Conservation (phyloP, 495 filamentous ascomycete genomes). For the Rhypophila decipiens region DNA sequence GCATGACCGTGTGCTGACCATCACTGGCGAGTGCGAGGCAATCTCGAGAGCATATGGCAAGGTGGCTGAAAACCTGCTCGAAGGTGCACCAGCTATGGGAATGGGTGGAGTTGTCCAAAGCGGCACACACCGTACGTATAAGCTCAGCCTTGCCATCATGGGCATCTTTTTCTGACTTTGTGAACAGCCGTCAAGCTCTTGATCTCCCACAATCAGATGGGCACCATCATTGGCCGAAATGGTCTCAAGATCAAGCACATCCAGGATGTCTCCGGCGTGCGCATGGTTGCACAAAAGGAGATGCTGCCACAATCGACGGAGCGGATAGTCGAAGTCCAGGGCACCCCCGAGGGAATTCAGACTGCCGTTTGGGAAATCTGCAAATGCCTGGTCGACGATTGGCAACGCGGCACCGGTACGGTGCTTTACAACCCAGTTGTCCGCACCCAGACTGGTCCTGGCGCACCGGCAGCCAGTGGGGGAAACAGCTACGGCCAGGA, state of each 20-base stretch:
- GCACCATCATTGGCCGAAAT: slow-evolving; percentile 94
- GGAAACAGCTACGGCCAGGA: slow-evolving; percentile 24
- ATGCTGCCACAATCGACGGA: slow-evolving; percentile 99
- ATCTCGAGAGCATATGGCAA: slow-evolving; percentile 88
- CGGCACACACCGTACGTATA: slow-evolving; percentile 82
- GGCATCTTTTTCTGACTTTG: slow-evolving; percentile 14
- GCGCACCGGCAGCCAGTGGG: slow-evolving; percentile 37
- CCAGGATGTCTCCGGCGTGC: slow-evolving; percentile 91
- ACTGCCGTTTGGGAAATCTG: slow-evolving; percentile 97
- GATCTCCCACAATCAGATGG: slow-evolving; percentile 99
- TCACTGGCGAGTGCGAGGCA: slow-evolving; percentile 78
- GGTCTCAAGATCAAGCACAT: slow-evolving; percentile 99
- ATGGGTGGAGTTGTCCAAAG: slow-evolving; percentile 86
- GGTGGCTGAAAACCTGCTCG: slow-evolving; percentile 82
- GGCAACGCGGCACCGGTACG: slow-evolving; percentile 92
- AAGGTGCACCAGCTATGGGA: slow-evolving; percentile 88
- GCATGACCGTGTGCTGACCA: slow-evolving; percentile 92
- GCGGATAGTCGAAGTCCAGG: slow-evolving; percentile 92
- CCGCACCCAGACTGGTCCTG: slow-evolving; percentile 60
- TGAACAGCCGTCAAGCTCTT: slow-evolving; percentile 82
- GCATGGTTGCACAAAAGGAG: slow-evolving; percentile 98
- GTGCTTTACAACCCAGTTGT: slow-evolving; percentile 95
- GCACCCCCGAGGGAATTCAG: slow-evolving; percentile 87
- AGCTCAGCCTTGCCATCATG: neutral
- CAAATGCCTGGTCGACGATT: slow-evolving; percentile 96